phyloP scores from a whole-genome alignment of 495 filamentous ascomycete genomes.

The Choiromyces venosus region DNA sequence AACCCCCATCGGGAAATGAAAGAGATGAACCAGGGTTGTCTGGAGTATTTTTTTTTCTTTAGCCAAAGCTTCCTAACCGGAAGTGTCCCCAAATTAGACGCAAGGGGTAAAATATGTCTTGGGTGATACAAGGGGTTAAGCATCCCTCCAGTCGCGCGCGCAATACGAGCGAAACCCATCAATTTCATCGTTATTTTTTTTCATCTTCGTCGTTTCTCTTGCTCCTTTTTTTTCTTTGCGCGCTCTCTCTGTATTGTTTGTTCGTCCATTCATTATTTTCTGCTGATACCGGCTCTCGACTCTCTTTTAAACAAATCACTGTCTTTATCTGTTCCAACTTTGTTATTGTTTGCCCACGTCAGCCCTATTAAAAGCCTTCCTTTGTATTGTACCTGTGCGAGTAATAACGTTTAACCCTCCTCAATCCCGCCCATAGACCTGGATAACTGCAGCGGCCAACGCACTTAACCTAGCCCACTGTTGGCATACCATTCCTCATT shows the following conservation, averaged over 20 bases:
- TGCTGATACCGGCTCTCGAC: background rate
- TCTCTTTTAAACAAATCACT: background rate
- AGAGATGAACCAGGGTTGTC: background rate
- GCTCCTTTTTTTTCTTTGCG: background rate
- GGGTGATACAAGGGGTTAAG: background rate
- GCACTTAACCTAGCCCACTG: conserved; percentile 19
- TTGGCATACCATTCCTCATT: conserved; percentile 25
- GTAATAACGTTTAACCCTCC: conserved; percentile 12
- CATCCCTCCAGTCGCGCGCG: background rate
- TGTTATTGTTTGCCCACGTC: conserved; percentile 16
- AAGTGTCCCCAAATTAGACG: background rate
- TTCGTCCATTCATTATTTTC: background rate
- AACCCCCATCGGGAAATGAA: background rate
- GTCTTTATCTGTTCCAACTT: background rate
- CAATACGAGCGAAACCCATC: conserved; percentile 12
- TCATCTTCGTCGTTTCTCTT: background rate
- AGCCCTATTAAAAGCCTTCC: background rate
- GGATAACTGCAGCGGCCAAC: conserved; percentile 28
- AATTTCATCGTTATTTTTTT: conserved; percentile 3
- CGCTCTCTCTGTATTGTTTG: background rate
- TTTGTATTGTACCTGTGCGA: conserved; percentile 3
- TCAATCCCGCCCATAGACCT: conserved; percentile 16
- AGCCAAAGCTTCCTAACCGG: background rate
- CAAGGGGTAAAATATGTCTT: conserved; percentile 1
- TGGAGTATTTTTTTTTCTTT: background rate